A percentile compares a stretch with the other conserved stretches of the same genome.
phyloP scores from a whole-genome alignment of 2,329 filamentous ascomycete genomes.

The Zymoseptoria ardabiliae region DNA sequence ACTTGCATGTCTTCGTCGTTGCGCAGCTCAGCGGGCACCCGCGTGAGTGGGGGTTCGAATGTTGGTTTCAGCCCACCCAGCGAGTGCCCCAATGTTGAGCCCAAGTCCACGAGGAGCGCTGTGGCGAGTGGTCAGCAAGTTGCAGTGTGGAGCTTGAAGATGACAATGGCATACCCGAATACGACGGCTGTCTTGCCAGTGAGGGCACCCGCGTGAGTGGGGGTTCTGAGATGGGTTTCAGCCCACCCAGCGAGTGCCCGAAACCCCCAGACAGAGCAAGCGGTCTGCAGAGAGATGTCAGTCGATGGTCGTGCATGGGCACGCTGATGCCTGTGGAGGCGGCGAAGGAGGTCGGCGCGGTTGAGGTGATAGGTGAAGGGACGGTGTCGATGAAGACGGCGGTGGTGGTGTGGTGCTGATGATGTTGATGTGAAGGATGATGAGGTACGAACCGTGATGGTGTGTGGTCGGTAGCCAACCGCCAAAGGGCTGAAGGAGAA shows the following conservation, averaged over 20 bases:
- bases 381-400: not conserved
- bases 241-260: not conserved
- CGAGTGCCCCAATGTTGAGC: slow-evolving; percentile 71
- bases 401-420: not conserved
- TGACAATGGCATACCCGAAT: slow-evolving; percentile 51
- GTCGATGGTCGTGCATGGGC: not conserved
- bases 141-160: slow-evolving; percentile 20
- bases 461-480: not conserved
- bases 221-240: slow-evolving; percentile 44
- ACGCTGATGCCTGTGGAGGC: not conserved
- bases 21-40: too few species aligned
- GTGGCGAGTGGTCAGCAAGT: slow-evolving; percentile 16
- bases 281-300: not conserved
- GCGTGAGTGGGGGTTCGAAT: slow-evolving; percentile 64
- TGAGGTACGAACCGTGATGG: not conserved
- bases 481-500: not conserved
- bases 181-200: slow-evolving; percentile 58
- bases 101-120: slow-evolving; percentile 70
- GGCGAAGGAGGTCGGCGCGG: not conserved
- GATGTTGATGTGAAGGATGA: not conserved
- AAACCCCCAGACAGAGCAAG: not conserved
- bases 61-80: slow-evolving; percentile 55
- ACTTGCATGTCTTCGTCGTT: too few species aligned
- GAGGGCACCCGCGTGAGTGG: slow-evolving; percentile 65
- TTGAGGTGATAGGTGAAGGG: not conserved